Evolutionary conservation across 257 asterid genomes (phyloP).

Genomic region (Gardenia jasminoides): DNA sequence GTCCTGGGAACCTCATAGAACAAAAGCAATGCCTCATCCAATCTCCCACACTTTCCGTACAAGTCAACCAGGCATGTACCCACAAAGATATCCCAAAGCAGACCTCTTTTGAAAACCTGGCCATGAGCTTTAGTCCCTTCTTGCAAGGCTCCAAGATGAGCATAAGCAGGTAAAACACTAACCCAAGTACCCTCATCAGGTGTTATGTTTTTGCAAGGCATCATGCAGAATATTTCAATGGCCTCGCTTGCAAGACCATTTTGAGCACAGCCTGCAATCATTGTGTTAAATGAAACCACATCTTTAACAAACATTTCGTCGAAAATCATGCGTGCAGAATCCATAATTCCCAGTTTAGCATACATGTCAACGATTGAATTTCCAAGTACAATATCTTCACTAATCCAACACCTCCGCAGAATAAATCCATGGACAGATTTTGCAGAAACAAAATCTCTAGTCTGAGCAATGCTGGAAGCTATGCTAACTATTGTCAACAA

Average conservation of each 20-base stretch:
- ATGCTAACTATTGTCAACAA: slow-evolving; percentile 65
- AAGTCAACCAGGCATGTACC: slow-evolving; percentile 72
- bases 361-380: slow-evolving; percentile 86
- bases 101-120: slow-evolving; percentile 47
- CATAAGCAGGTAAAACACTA: slow-evolving; percentile 68
- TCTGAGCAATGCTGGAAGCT: slow-evolving; percentile 68
- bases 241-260: slow-evolving; percentile 81
- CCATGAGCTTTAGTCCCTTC: slow-evolving; percentile 70
- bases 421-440: slow-evolving; percentile 66
- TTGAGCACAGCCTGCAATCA: slow-evolving; percentile 78
- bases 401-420: slow-evolving; percentile 58
- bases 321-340: slow-evolving; percentile 55
- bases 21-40: slow-evolving; percentile 55
- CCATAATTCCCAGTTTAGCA: slow-evolving; percentile 66
- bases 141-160: slow-evolving; percentile 71
- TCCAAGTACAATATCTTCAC: slow-evolving; percentile 46
- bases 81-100: slow-evolving; percentile 55
- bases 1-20: slow-evolving; percentile 48
- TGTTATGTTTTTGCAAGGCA: slow-evolving; percentile 30
- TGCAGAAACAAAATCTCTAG: slow-evolving; percentile 38
- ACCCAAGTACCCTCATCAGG: slow-evolving; percentile 77
- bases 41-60: slow-evolving; percentile 77
- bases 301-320: slow-evolving; percentile 53
- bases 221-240: slow-evolving; percentile 46
- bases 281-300: slow-evolving; percentile 77